Conservation (phyloP, 192 early-diverging fungal species). For the Pilaira anomala region DNA sequence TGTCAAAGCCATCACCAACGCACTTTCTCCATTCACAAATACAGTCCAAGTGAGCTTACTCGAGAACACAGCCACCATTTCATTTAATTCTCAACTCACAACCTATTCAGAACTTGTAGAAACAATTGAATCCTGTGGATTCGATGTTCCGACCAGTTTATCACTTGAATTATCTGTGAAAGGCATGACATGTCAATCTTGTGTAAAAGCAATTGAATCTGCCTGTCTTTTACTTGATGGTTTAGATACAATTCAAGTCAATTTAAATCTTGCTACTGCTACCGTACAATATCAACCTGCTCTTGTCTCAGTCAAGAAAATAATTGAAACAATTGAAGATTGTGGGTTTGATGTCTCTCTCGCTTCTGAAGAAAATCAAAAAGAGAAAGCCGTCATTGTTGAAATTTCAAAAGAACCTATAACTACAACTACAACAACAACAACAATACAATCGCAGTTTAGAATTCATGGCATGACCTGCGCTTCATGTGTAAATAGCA, state of each 20-base stretch:
- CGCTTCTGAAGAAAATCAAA: too few relatives aligned
- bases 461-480: slow-evolving; percentile 90
- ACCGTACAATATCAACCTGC: slow-evolving; percentile 52
- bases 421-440: slow-evolving; percentile 63
- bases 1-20: slow-evolving; percentile 67
- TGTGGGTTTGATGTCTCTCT: slow-evolving; percentile 20
- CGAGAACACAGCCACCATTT: slow-evolving; percentile 55
- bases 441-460: slow-evolving; percentile 58
- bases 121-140: slow-evolving; percentile 69
- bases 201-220: slow-evolving; percentile 68
- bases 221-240: slow-evolving; percentile 50
- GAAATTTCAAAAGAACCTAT: slow-evolving; percentile 29
- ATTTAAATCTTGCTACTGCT: slow-evolving; percentile 46
- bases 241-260: slow-evolving; percentile 52
- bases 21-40: slow-evolving; percentile 54
- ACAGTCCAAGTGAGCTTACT: slow-evolving; percentile 48
- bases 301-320: slow-evolving; percentile 6
- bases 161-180: slow-evolving; percentile 53
- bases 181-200: slow-evolving; percentile 87
- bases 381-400: slow-evolving; percentile 9
- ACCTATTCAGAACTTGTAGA: slow-evolving; percentile 43
- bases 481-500: slow-evolving; percentile 75
- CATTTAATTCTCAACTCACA: slow-evolving; percentile 43
- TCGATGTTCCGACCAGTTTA: slow-evolving; percentile 40
- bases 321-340: slow-evolving; percentile 17